Base-by-base conservation (phyloP, 1,284 basidiomycete genomes). In the Ustilago loliicola region DNA sequence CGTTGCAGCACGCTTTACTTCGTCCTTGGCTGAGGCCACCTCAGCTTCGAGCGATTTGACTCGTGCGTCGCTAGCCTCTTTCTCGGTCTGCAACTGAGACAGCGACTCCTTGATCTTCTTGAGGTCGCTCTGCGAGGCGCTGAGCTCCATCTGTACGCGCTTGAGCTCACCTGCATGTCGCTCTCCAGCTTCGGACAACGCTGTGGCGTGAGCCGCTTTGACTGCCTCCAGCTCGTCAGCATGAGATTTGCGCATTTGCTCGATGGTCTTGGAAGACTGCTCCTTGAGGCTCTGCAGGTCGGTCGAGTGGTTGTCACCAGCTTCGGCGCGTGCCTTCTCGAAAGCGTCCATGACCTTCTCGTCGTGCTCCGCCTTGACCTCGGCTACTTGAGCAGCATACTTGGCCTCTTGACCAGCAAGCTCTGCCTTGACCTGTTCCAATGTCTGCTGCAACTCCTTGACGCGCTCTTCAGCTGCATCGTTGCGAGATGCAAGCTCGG, bases 241-340 rank as follows among this genome's bases (percentile, higher is more conserved):
- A 55, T 81, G 80, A 11, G 62, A 65, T 40, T 67, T 72, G 42
- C 67, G 72, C 63, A 79, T 55, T 54, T 80, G 76, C 40, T 72
- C 72, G 27, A 72, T 40, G 1, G 79, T 73, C 54, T 71, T 63
- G 56, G 66, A 34, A 3, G 76, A 78, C 45, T 79, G 75, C 47
- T 69, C 66, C 21, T 57, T 66, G 53, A 77, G 72, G 15, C 36
- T 51, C 48, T 80, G 75, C 27, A 80, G 66, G 27, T 80, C 80
- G 8, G 57, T 66, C 27, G 72, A 77, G 61, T 79, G 80, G 15
- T 55, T 40, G 57, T 73, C 70, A 7, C 77, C 80, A 17, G 80
- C 80, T 51, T 79, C 73, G 19, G 77, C 70, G 3, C 74, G 75
- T 4, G 80, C 80, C 57, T 77, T 71, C 38, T 81, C 75, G 25